Evolutionary conservation across 176 grass and related monocot species (phyloP).

Genomic region (Zoysia japonica): DNA sequence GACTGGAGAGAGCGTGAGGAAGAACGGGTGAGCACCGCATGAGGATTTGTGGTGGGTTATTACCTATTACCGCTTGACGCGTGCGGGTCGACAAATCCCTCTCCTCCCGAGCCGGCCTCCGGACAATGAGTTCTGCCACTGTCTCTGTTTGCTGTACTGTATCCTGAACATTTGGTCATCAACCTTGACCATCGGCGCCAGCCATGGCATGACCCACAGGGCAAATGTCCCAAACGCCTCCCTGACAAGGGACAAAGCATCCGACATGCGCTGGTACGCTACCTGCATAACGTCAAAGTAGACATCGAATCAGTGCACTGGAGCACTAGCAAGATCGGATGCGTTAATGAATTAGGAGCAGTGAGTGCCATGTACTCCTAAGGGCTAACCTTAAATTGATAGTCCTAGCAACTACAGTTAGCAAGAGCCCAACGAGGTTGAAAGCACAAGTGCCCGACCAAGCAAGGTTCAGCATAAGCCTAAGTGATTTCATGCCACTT

Average conservation of each 20-base stretch:
- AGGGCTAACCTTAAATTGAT: background rate
- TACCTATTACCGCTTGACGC: background rate
- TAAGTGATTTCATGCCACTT: conserved; percentile 33
- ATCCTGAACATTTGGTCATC: background rate
- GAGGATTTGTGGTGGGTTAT: conserved; percentile 21
- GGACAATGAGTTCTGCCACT: background rate
- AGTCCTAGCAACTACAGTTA: no score
- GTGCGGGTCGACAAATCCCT: conserved; percentile 41
- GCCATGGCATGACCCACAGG: background rate
- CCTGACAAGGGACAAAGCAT: background rate
- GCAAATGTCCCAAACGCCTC: background rate
- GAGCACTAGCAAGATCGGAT: background rate
- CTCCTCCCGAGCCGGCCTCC: conserved; percentile 30
- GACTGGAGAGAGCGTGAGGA: background rate
- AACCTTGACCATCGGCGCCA: background rate
- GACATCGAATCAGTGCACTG: background rate
- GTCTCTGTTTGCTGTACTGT: background rate
- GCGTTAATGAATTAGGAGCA: background rate
- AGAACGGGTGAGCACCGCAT: background rate
- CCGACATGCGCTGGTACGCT: background rate
- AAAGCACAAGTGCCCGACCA: background rate
- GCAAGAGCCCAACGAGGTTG: background rate
- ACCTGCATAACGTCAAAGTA: background rate
- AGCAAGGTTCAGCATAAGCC: background rate
- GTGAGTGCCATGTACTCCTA: background rate